A percentile compares a stretch with the other conserved stretches of the same genome.
These are phyloP conservation scores for Sphagnum fallax DNA, from an alignment of 228 moss, liverwort and hornwort genomes.

Conservation along the genomic window DNA sequence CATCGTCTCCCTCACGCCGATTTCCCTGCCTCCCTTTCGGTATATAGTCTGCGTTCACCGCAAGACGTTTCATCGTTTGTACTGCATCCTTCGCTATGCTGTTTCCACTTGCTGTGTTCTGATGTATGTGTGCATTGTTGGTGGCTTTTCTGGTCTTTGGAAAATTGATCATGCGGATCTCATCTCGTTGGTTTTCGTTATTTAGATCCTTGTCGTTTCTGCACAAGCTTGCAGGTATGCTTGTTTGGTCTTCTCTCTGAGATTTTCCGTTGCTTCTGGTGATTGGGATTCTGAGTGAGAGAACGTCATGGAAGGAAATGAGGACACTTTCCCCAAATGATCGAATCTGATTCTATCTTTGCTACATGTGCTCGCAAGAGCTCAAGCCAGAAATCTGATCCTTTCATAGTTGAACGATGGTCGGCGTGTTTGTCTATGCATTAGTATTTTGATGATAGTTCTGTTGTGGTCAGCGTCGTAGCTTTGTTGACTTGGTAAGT, in stretches of 20 bases:
- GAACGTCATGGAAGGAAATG: neutral
- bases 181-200: too few relatives aligned
- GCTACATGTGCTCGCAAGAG: constrained; percentile 12
- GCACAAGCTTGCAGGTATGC: too few relatives aligned
- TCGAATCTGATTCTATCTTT: constrained; percentile 9
- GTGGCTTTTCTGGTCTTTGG: too few relatives aligned
- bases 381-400: constrained; percentile 15
- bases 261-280: neutral
- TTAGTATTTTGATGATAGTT: neutral
- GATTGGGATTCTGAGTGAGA: neutral
- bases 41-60: too few relatives aligned
- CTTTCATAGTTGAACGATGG: neutral
- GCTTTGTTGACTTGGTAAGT: neutral
- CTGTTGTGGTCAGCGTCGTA: neutral
- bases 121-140: too few relatives aligned
- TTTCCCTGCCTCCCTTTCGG: too few relatives aligned
- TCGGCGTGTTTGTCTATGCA: neutral
- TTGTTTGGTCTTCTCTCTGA: neutral
- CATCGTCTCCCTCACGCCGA: too few relatives aligned
- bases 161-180: too few relatives aligned
- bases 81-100: too few relatives aligned
- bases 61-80: fast-evolving
- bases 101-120: too few relatives aligned
- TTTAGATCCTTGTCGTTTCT: too few relatives aligned
- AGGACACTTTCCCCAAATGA: constrained; percentile 20